Evolutionary conservation across 257 asterid species (phyloP), one percentile per base, ranked within the genome.

Genomic region (Perilla frutescens): DNA sequence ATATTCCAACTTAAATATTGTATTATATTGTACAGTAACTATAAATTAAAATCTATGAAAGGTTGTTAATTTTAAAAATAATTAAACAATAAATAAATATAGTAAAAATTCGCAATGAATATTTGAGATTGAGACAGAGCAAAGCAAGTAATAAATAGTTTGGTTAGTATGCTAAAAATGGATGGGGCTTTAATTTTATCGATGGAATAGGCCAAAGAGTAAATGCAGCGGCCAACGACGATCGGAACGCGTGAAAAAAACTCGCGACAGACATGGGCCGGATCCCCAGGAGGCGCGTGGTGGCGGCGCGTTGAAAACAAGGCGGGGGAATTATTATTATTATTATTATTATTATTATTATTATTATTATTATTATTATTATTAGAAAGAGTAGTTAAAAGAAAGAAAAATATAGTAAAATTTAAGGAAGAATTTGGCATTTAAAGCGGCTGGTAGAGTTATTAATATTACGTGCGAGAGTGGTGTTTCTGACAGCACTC

Each of bases 251-350:
- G 68, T 60, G 76, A 20, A 15, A n/a, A 20, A 26, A 70, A 72
- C 62, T 36, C 9, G 60, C 45, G 14, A 32, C 32, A 14, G 73
- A 56, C 50, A n/a, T 0, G 26, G 70, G 14, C n/a, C 11, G 59
- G 79, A 66, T 75, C 74, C 74, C 74, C 11, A 74, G 62, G 74
- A 12, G 48, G 80, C 75, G 75, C 71, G 80, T 66, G 79, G 64
- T 2, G 80, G 70, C 71, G 80, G 80, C 80, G 75, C 75, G 75
- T 76, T 76, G 76, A 76, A 61, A 69, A 69, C 76, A 60, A 76
- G 72, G 76, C 74, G 34, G 32, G 54, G 14, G 6, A 0, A 10
- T 10, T 20, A 20, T 20, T 20, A 20, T 20, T 20, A 20, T 20
- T 20, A 20, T 20, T 20, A 20, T 20, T 20, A 20, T 20, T 20